Evolutionary conservation across 179 eudicot genomes (phyloP), one percentile per base, ranked within the genome.

Genomic region (Nepenthes alata): DNA sequence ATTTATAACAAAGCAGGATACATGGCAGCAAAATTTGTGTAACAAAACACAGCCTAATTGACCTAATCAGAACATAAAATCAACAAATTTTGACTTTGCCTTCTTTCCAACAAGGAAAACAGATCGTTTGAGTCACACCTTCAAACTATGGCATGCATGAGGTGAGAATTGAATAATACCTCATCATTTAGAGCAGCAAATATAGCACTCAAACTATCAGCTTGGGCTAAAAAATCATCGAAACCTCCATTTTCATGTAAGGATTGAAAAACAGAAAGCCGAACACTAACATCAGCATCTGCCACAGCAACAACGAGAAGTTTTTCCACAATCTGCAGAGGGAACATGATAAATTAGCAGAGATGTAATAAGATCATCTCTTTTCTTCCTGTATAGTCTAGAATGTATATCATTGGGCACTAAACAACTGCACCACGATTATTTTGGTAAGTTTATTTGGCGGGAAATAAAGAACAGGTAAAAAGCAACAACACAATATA

Each of bases 171-270:
- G 58, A 55, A 63, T n/a, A 38, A 48, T 83, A 93, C 98, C 94
- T 89, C 98, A 57, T 94, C 99, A 77, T 94, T 94, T 45, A 94
- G 64, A 68, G 99, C 96, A 67, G 96, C 95, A 85, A 94, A 94
- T 61, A 94, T 81, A 45, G 99, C 99, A 70, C 87, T 87, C 75
- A 94, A 75, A 73, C 99, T 76, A 80, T 90, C 96, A 72, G 97
- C 99, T 72, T 87, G 96, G 38, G 99, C 99, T 64, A 94, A 75
- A 77, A 80, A 94, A 65, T 81, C 89, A 75, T 94, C 96, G 75
- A 94, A 87, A 39, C 95, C 95, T 53, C 87, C 83, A 81, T 81
- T 77, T 47, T 65, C 99, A 75, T 85, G 85, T 76, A 94, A 75
- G 64, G 86, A 78, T 53, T 81, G 80, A 70, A 90, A 94, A 67